These are phyloP conservation scores for Gigaspora rosea DNA, from an alignment of 192 early-diverging fungal genomes.

Conservation along the genomic window DNA sequence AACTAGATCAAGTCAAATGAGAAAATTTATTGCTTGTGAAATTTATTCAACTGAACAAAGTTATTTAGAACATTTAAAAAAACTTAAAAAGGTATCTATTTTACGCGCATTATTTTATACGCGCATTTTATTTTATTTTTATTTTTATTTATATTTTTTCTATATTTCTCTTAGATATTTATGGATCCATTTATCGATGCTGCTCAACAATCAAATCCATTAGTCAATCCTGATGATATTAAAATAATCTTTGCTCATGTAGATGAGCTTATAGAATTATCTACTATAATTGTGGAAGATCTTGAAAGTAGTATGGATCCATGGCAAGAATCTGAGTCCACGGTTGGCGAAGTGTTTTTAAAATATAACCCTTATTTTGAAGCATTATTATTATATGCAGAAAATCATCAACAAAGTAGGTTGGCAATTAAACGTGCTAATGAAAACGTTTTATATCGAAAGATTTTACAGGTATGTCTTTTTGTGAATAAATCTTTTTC, in stretches of 20 bases:
- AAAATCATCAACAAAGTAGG: slow-evolving; percentile 38
- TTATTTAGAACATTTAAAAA: slow-evolving; percentile 43
- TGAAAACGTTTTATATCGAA: slow-evolving; percentile 37
- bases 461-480: slow-evolving; percentile 40
- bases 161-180: slow-evolving; percentile 33
- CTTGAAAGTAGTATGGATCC: slow-evolving; percentile 24
- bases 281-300: slow-evolving; percentile 32
- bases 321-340: slow-evolving; percentile 8
- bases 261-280: slow-evolving; percentile 40
- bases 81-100: slow-evolving; percentile 41
- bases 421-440: slow-evolving; percentile 33
- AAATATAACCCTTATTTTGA: slow-evolving; percentile 41
- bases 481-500: neutral
- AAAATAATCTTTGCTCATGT: slow-evolving; percentile 42
- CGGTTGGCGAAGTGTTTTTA: slow-evolving; percentile 39
- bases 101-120: no score
- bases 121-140: neutral
- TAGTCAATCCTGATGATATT: slow-evolving; percentile 40
- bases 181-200: slow-evolving; percentile 46
- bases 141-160: neutral
- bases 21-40: slow-evolving; percentile 41
- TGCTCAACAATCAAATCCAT: slow-evolving; percentile 31
- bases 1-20: slow-evolving; percentile 31
- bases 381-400: slow-evolving; percentile 42
- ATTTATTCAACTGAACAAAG: slow-evolving; percentile 46